These are phyloP conservation scores for Spathaspora sp. DNA, from an alignment of 805 yeast species.

Conservation along the genomic window DNA sequence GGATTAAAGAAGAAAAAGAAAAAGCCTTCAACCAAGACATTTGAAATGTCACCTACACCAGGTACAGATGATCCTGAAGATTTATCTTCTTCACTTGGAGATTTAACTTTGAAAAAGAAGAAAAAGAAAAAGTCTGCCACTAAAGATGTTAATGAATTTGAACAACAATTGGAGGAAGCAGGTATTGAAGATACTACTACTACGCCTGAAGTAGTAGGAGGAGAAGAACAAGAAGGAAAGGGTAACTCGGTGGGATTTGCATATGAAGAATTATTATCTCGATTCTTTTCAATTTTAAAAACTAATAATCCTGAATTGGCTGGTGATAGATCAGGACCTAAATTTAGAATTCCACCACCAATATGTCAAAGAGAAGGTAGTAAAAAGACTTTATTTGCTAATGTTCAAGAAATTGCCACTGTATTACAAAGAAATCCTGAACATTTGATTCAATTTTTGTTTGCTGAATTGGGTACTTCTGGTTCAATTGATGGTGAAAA, in stretches of 20 bases:
- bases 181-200: slow-evolving; percentile 59
- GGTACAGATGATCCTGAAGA: slow-evolving; percentile 29
- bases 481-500: slow-evolving; percentile 98
- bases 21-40: slow-evolving; percentile 15
- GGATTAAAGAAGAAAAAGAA: slow-evolving; percentile 79
- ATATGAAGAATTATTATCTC: slow-evolving; percentile 71
- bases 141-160: slow-evolving; percentile 70
- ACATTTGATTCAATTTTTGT: slow-evolving; percentile 92
- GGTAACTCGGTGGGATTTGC: slow-evolving; percentile 50
- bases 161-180: slow-evolving; percentile 83
- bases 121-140: slow-evolving; percentile 63
- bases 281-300: slow-evolving; percentile 83
- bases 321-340: slow-evolving; percentile 89
- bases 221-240: slow-evolving; percentile 28
- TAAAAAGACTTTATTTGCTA: slow-evolving; percentile 93
- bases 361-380: slow-evolving; percentile 94
- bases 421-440: slow-evolving; percentile 96
- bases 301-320: slow-evolving; percentile 97
- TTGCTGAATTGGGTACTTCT: slow-evolving; percentile 98
- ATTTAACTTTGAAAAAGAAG: slow-evolving; percentile 57
- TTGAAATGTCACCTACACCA: slow-evolving; percentile 18
- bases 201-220: slow-evolving; percentile 20
- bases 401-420: slow-evolving; percentile 90
- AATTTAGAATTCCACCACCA: slow-evolving; percentile 97
- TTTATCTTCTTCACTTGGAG: slow-evolving; percentile 35